phyloP scores from a whole-genome alignment of 2,329 filamentous ascomycete species.

The Lachnellula hyalina region DNA sequence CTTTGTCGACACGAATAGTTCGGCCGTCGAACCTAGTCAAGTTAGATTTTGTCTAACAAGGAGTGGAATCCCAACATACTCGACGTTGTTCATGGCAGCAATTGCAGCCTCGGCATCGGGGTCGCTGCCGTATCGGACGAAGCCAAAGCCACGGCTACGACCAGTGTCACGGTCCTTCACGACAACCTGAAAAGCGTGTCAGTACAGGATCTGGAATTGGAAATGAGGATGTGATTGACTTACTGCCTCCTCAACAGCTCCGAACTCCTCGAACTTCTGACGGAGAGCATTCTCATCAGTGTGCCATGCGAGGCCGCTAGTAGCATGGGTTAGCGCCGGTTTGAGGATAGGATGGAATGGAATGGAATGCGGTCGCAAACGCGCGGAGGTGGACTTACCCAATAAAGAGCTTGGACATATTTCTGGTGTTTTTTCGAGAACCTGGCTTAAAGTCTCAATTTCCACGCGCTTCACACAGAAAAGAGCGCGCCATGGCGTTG shows the following conservation, averaged over 20 bases:
- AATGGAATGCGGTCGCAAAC: conserved; percentile 1
- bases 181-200: conserved; percentile 61
- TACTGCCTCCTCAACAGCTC: conserved; percentile 90
- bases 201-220: conserved; percentile 2
- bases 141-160: conserved; percentile 94
- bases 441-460: conserved; percentile 35
- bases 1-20: conserved; percentile 91
- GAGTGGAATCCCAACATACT: conserved; percentile 53
- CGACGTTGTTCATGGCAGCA: conserved; percentile 75
- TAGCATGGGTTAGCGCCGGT: conserved; percentile 11
- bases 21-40: conserved; percentile 78
- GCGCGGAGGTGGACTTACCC: conserved; percentile 55
- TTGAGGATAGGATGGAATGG: neutral
- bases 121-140: conserved; percentile 81
- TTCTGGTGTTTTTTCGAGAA: conserved; percentile 33
- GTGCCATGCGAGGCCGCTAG: conserved; percentile 95
- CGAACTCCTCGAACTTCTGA: conserved; percentile 89
- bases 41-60: conserved; percentile 12
- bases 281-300: conserved; percentile 85
- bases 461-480: conserved; percentile 32
- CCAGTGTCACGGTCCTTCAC: conserved; percentile 97
- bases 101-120: conserved; percentile 73
- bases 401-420: conserved; percentile 92
- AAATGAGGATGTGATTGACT: conserved; percentile 37
- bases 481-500: conserved; percentile 29